phyloP scores from a whole-genome alignment of 2,329 filamentous ascomycete genomes.

The Blastomyces silverae region DNA sequence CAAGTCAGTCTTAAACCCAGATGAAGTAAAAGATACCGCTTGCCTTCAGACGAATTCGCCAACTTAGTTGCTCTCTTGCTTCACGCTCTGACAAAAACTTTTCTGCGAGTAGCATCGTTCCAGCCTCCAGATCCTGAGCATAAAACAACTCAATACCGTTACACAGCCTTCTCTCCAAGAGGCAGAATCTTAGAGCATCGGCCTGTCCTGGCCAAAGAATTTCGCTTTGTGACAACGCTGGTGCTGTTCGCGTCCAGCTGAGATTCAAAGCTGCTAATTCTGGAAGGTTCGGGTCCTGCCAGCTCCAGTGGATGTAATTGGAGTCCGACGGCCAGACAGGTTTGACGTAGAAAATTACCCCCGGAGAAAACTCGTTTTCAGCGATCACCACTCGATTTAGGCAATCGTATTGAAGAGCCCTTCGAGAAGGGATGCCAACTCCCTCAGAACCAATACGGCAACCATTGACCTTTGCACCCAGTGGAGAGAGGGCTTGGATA shows the following conservation, averaged over 20 bases:
- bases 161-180: constrained; percentile 10
- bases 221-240: not conserved
- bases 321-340: constrained; percentile 8
- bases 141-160: constrained; percentile 9
- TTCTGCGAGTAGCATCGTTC: constrained; percentile 1
- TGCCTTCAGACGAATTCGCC: not conserved
- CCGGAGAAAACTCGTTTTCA: constrained; percentile 3
- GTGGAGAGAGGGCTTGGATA: too few relatives aligned
- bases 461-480: not conserved
- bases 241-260: not conserved
- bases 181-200: not conserved
- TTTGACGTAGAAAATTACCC: constrained; percentile 9
- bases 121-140: constrained; percentile 10
- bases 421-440: not conserved
- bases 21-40: constrained; percentile 1
- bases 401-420: constrained; percentile 5
- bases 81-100: constrained; percentile 2
- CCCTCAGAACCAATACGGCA: not conserved
- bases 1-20: too few relatives aligned
- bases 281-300: constrained; percentile 10
- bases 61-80: constrained; percentile 9
- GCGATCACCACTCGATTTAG: constrained; percentile 5
- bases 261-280: constrained; percentile 11
- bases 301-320: constrained; percentile 2
- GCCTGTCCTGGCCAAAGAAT: not conserved